phyloP scores from a whole-genome alignment of 768 basidiomycete species.

The Kwoniella shandongensis region DNA sequence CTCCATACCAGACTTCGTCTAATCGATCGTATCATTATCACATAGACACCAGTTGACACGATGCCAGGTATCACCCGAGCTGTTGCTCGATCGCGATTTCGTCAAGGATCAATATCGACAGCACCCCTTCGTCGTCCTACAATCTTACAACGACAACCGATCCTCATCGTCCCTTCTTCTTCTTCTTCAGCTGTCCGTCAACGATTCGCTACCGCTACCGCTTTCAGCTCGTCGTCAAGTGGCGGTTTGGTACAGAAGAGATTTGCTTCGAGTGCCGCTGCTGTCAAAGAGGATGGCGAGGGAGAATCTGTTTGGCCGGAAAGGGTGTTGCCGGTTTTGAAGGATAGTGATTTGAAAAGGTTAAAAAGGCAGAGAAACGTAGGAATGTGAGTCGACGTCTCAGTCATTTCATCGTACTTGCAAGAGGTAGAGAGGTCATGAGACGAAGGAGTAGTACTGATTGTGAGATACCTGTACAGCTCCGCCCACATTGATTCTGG shows the following conservation, averaged over 20 bases:
- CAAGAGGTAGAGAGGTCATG: neutral
- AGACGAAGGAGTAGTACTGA: neutral
- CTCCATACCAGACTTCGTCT: too few species aligned
- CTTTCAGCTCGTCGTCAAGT: neutral
- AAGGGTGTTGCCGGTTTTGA: slow-evolving; percentile 52
- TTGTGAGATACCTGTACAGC: slow-evolving; percentile 14
- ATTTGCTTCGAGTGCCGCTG: slow-evolving; percentile 30
- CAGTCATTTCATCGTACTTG: neutral
- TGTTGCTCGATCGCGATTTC: slow-evolving; percentile 7
- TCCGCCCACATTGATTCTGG: slow-evolving; percentile 66
- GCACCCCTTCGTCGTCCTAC: slow-evolving; percentile 7
- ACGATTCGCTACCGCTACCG: too few species aligned
- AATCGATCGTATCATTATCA: too few species aligned
- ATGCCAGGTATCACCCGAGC: slow-evolving; percentile 14
- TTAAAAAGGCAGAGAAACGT: slow-evolving; percentile 85
- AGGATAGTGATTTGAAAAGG: slow-evolving; percentile 66
- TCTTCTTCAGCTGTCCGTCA: too few species aligned
- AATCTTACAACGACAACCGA: slow-evolving; percentile 14
- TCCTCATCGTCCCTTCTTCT: slow-evolving; percentile 8
- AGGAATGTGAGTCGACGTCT: slow-evolving; percentile 62
- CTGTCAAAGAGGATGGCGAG: slow-evolving; percentile 25
- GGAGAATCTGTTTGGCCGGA: slow-evolving; percentile 47
- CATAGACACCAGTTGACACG: too few species aligned
- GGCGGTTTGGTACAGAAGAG: slow-evolving; percentile 5
- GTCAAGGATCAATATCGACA: neutral